Base-by-base conservation (phyloP, 2,329 filamentous ascomycete genomes). In the Ramularia endophylla region DNA sequence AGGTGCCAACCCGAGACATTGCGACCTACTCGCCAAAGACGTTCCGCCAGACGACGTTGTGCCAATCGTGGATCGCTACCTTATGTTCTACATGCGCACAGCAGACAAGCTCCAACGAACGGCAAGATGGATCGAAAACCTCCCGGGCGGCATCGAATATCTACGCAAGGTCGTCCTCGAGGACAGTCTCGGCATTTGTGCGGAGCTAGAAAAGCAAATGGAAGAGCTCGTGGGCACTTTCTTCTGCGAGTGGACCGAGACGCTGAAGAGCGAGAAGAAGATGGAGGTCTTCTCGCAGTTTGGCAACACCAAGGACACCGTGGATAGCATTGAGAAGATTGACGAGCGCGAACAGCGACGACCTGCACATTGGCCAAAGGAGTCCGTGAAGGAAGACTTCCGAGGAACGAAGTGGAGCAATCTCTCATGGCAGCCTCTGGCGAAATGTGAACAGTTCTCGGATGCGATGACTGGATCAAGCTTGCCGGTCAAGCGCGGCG, bases 21-120 rank as follows among this genome's bases (percentile, higher is more conserved):
- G 83, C 1, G 86, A 94, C 55, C 73, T 95, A 2, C 75, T 95
- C 1, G 87, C 86, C 45, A 89, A 88, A 60, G 87, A 95, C 55
- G 87, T 94, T 0, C 79, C 86, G 0, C 84, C 86, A 0, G 80
- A 86, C 38, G 84, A 94, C 56, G 81, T 94, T 7, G 74, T 94
- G 7, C 80, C 86, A 1, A 84, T 95, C 43, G 71, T 95, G 2
- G 89, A 95, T 62, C 81, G 89, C 32, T 95, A 92, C 59, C 75
- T 95, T 17, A 87, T 89, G 67, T 90, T 95, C 71, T 95, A 95
- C 67, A 92, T 95, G 56, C 85, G 87, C 52, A 94, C 89, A 0
- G 88, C 87, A 32, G 88, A 95, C 68, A 88, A 85, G 59, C 78
- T 95, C 0, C 87, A 95, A 65, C 78, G 88, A 36, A 95, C 88